Percentiles rank a stretch among this genome's conserved stretches.
phyloP scores from a whole-genome alignment of 169 alveolate species.

The Neospora caninum region DNA sequence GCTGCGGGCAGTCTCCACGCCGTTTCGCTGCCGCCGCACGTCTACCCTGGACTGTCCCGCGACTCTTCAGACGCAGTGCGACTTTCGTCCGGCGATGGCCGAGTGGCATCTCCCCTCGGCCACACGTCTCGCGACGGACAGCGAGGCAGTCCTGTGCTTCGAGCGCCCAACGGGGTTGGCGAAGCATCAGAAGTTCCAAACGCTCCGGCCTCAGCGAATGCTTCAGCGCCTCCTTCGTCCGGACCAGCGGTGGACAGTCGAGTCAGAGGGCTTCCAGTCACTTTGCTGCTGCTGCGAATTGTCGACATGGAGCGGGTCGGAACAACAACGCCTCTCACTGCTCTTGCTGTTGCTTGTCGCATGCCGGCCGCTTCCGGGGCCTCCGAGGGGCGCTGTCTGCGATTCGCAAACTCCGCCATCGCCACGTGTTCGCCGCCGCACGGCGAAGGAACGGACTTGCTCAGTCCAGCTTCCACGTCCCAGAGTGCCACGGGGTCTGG shows the following conservation, averaged over 20 bases:
- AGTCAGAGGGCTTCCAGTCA: not conserved
- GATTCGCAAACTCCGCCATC: not conserved
- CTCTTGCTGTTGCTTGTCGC: not conserved
- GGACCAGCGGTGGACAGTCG: not conserved
- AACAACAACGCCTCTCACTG: not conserved
- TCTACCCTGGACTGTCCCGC: too few species aligned
- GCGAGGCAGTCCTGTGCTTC: not conserved
- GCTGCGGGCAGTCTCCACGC: too few species aligned
- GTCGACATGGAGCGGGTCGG: conserved; percentile 22
- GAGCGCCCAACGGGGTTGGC: not conserved
- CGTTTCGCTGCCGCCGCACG: too few species aligned
- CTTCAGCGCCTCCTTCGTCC: not conserved
- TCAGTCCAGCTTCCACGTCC: too few species aligned
- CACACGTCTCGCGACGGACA: not conserved
- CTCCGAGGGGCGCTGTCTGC: not conserved
- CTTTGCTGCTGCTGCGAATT: not conserved
- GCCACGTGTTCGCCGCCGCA: not conserved
- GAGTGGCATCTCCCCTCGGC: too few species aligned
- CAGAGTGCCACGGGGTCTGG: too few species aligned
- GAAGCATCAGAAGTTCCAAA: not conserved
- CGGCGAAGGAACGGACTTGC: too few species aligned
- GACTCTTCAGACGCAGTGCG: too few species aligned
- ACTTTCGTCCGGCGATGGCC: too few species aligned
- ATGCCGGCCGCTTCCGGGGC: not conserved
- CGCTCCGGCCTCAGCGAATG: not conserved